A percentile compares a stretch with the other conserved stretches of the same genome.
Conservation (phyloP, 2,329 filamentous ascomycete genomes). For the Fusarium siculi region DNA sequence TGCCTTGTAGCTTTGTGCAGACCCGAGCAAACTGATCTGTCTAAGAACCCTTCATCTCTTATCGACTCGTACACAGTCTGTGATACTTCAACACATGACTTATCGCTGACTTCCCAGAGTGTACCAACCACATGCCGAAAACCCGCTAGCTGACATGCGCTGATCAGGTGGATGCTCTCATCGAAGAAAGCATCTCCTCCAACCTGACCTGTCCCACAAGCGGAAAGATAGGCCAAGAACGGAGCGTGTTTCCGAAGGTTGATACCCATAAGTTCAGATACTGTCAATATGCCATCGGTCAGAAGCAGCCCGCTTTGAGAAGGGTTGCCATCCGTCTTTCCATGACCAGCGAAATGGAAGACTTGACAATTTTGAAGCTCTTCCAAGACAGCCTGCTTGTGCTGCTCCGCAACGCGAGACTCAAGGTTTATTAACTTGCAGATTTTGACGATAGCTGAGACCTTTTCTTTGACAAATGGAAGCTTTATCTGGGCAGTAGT, state of each 20-base stretch:
- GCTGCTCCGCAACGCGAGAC: background rate
- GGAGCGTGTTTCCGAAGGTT: background rate
- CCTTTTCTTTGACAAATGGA: background rate
- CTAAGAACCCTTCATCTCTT: background rate
- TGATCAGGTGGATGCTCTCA: background rate
- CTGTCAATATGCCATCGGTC: background rate
- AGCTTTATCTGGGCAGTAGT: background rate
- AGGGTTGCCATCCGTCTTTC: background rate
- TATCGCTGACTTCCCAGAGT: background rate
- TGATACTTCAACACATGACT: background rate
- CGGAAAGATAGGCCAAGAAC: background rate
- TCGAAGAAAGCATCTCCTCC: background rate
- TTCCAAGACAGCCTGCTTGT: background rate
- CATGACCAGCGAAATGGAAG: background rate
- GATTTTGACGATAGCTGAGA: background rate
- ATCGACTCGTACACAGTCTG: background rate
- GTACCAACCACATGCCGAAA: background rate
- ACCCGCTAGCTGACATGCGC: background rate
- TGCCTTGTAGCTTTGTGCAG: background rate
- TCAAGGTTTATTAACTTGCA: background rate
- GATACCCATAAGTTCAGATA: background rate
- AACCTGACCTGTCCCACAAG: background rate
- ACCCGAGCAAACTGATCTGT: background rate
- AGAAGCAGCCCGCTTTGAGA: background rate
- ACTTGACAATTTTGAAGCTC: background rate